Percentiles rank a stretch among this genome's conserved stretches.
These are phyloP conservation scores for Athelia sp. DNA, from an alignment of 1,284 basidiomycete species.

Conservation along the genomic window DNA sequence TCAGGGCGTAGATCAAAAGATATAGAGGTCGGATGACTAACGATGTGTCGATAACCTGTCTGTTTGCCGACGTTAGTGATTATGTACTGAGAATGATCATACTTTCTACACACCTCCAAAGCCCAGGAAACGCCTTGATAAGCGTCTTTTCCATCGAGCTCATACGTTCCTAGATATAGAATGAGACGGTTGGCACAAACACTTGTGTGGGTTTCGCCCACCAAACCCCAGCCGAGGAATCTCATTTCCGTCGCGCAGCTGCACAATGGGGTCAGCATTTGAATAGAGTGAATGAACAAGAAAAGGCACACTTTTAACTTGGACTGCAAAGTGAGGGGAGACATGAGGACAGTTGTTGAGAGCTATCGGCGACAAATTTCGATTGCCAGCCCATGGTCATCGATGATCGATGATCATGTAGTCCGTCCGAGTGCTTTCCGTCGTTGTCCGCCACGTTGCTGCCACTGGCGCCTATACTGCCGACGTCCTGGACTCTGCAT, in stretches of 20 bases:
- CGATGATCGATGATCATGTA: too few relatives aligned
- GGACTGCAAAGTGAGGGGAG: too few relatives aligned
- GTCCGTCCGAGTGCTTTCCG: too few relatives aligned
- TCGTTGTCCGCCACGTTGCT: too few relatives aligned
- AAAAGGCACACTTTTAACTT: too few relatives aligned
- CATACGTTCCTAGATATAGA: constrained; percentile 51
- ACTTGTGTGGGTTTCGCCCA: constrained; percentile 23
- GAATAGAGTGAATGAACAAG: too few relatives aligned
- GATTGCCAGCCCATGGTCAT: too few relatives aligned
- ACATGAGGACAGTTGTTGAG: too few relatives aligned
- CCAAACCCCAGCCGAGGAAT: constrained; percentile 67
- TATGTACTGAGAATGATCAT: constrained; percentile 4
- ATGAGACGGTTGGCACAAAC: constrained; percentile 5
- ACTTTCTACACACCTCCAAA: constrained; percentile 42
- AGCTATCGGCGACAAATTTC: too few relatives aligned
- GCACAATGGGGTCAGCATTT: too few relatives aligned
- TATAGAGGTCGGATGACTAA: constrained; percentile 28
- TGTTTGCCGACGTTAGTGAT: constrained; percentile 15
- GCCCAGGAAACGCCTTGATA: constrained; percentile 57
- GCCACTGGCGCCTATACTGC: too few relatives aligned
- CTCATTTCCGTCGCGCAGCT: constrained; percentile 58
- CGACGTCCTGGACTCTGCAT: too few relatives aligned
- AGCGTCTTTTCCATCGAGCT: constrained; percentile 53
- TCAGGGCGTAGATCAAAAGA: constrained; percentile 9
- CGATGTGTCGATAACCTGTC: constrained; percentile 66